Evolutionary conservation across 2,329 filamentous ascomycete genomes (phyloP).

Genomic region (Ophiocordyceps sinensis): DNA sequence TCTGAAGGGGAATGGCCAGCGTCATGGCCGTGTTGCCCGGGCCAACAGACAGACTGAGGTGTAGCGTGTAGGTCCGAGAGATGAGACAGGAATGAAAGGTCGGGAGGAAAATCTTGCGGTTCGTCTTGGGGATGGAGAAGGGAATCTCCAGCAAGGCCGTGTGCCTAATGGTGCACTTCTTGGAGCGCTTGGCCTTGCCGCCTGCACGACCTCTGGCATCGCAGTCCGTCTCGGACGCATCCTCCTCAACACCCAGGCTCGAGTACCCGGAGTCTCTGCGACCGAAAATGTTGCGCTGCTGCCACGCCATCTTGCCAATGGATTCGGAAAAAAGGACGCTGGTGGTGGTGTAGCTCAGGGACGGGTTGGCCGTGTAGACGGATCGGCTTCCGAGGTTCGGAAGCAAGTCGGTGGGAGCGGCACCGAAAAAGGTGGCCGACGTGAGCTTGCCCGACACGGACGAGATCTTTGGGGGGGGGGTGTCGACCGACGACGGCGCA

Average conservation of each 20-base stretch:
- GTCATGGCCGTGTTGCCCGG: constrained; percentile 27
- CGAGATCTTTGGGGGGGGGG: constrained; percentile 32
- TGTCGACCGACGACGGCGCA: constrained; percentile 26
- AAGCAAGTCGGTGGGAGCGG: constrained; percentile 27
- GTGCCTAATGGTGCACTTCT: constrained; percentile 21
- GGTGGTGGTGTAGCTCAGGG: constrained; percentile 31
- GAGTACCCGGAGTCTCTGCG: constrained; percentile 41
- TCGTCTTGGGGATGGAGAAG: constrained; percentile 29
- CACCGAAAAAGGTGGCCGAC: constrained; percentile 37
- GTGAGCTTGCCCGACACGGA: constrained; percentile 34
- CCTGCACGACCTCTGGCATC: constrained; percentile 5
- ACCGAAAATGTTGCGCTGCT: constrained; percentile 15
- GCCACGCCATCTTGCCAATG: constrained; percentile 26
- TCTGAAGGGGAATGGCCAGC: constrained; percentile 34
- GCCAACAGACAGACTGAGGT: constrained; percentile 28
- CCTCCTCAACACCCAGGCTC: constrained; percentile 22
- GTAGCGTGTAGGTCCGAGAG: constrained; percentile 39
- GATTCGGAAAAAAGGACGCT: constrained; percentile 23
- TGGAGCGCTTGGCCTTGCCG: constrained; percentile 9
- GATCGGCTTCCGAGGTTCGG: constrained; percentile 35
- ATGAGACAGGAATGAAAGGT: constrained; percentile 44
- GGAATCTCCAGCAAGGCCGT: constrained; percentile 30
- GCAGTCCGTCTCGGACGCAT: constrained; percentile 20
- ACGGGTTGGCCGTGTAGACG: constrained; percentile 23
- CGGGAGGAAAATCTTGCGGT: constrained; percentile 37